Base-by-base conservation (phyloP, 1,284 basidiomycete genomes). In the Fomitopsis schrenkii region DNA sequence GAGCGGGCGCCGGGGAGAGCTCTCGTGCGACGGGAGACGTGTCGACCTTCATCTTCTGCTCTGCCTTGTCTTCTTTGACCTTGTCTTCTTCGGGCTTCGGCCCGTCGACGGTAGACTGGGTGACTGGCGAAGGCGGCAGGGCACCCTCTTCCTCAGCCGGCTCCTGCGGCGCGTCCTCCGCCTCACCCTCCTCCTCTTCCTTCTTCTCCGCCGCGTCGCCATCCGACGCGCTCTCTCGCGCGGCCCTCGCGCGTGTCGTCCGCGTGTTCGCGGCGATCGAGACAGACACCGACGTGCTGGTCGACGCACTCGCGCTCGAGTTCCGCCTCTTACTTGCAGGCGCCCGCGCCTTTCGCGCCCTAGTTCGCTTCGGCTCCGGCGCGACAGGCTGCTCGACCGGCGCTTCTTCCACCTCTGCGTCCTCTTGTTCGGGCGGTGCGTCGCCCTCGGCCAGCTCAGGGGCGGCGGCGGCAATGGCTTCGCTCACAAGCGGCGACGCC, bases 401-500 rank as follows among this genome's bases (percentile, higher is more conserved):
- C 44, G 66, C 68, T 53, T 65, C 63, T 3, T 68, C 71, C 10
- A 59, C 65, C 33, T 66, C 66, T 41, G 58, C 70, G 4, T 64
- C 64, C 66, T 59, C 60, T 19, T 61, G 46, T 38, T 65, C 53
- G 28, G 64, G 59, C 15, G 38, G 15, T 33, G 66, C 71, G 55
- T 64, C 68, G 35, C 67, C 68, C 33, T 64, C 69, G 22, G 63
- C 69, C 28, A 66, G 65, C 19, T 71, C 68, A 3, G 67, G 62
- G 17, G 70, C 69, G 7, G 67, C 61, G 9, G 70, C 67, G 2
- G 59, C 68, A 5, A 70, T 66, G 2, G 68, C 67, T 12, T 66
- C 67, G 41, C 66, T 68, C 41, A 69, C 68, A 8, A 72, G 67
- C 3, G 71, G 71, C n/a, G 72, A 72, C 12, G 68, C 67, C 22